Base-by-base conservation (phyloP, 2,329 filamentous ascomycete genomes). In the Tolypocladium tundrense region DNA sequence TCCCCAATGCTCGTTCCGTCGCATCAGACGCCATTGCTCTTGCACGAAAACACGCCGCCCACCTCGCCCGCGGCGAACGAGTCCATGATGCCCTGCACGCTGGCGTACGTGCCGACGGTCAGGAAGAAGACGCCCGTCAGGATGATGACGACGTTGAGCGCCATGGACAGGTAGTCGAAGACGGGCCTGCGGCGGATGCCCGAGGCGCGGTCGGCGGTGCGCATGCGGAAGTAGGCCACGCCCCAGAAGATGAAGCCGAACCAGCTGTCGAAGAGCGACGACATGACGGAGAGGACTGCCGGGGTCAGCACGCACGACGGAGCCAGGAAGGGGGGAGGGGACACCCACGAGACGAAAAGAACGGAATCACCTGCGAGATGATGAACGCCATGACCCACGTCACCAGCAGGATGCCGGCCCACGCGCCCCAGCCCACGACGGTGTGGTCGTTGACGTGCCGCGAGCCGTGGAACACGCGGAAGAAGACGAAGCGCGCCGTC, bases 241-340 rank as follows among this genome's bases (percentile, higher is more conserved):
- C 88, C 89, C 89, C 89, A 97, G 78, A 96, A 97, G 68, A 96
- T 96, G 78, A 96, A 97, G 31, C 92, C 92, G 66, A 93, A 93
- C 79, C 91, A 93, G 57, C 88, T 93, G 73, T 96, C 91, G 68
- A 96, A 96, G 1, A 96, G 81, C 4, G 90, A 90, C n/a, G 86
- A 88, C 87, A 91, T 89, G 60, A 91, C 77, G 5, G 85, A 86
- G n/a, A 85, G 72, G 2, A 86, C 79, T 82, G 43, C 1, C 41
- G 31, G 7, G 14, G 27, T 66, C 24, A 64, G 8, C 19, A 6
- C 0, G 19, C 1, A 27, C 1, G 2, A 45, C 2, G 6, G 13
- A 16, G 43, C 13, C 16, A 10, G 21, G 33, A 54, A 27, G 2
- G 1, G 4, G 14, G 2, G 2, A 2, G 7, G 7, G 16, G 16